Evolutionary conservation across 345 rosid species (phyloP), one percentile per base, ranked within the genome.

Genomic region (Eucalyptus shirleyi): DNA sequence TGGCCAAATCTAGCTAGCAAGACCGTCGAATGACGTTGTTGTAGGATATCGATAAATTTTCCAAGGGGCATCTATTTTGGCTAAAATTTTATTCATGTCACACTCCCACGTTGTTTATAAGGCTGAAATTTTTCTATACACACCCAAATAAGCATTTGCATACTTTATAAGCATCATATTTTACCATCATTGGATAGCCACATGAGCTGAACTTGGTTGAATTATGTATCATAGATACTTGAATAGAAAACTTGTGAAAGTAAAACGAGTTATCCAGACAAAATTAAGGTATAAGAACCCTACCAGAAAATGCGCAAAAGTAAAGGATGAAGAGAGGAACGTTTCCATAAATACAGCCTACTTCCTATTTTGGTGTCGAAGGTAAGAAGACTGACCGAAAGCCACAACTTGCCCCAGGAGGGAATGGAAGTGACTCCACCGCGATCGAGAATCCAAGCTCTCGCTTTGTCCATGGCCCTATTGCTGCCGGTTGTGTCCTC

Each of bases 391-490:
- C 67, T 44, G 91, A 96, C 96, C 13, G 98, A 93, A 50, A 96
- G 94, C 97, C 96, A 96, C 89, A 94, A 50, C 92, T 87, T 87
- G 14, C 72, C 88, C 88, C 88, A 56, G 12, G 88, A 53, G 42
- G 88, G 62, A 51, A 53, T 88, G 51, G 37, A 65, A 34, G 89
- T 88, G 89, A 69, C 89, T 24, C 89, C 82, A 30, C 89, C 89
- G 6, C 21, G 85, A 49, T 65, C 85, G n/a, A 62, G 86, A 13
- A 89, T 72, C 88, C 90, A 87, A 21, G 90, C 72, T 45, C 95
- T 91, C 0, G 95, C 99, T 13, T 89, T 91, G n/a, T 34, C 91
- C 86, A 94, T 91, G 16, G 93, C 94, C 90, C 95, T n/a, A 49
- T 93, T 89, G 28, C 91, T 90, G 16, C 91, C 95, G 34, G 91